A percentile compares a stretch with the other conserved stretches of the same genome.
phyloP scores from a whole-genome alignment of 1,139 yeast genomes.

The Hansenula lynferdii region DNA sequence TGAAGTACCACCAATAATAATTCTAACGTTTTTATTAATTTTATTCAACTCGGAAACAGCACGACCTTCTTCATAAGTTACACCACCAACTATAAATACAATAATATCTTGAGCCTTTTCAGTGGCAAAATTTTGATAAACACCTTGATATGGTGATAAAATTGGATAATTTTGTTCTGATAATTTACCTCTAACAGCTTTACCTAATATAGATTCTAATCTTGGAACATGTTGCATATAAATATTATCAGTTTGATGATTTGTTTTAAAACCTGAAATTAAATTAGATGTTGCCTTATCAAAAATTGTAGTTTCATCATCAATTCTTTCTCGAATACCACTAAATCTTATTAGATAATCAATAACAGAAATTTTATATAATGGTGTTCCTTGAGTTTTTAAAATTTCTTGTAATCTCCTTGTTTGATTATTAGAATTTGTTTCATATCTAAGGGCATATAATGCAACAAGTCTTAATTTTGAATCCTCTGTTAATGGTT shows the following conservation, averaged over 20 bases:
- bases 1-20: constrained; percentile 74
- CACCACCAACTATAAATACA: constrained; percentile 84
- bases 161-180: constrained; percentile 45
- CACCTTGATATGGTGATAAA: constrained; percentile 34
- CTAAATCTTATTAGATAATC: constrained; percentile 32
- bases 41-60: constrained; percentile 66
- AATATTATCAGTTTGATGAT: constrained; percentile 40
- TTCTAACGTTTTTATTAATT: constrained; percentile 44
- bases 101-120: constrained; percentile 68
- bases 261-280: constrained; percentile 28
- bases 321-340: constrained; percentile 36
- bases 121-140: constrained; percentile 17
- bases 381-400: constrained; percentile 30
- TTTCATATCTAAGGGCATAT: constrained; percentile 66
- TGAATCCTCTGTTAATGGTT: constrained; percentile 32
- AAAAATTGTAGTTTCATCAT: constrained; percentile 36
- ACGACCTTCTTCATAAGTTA: constrained; percentile 88
- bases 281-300: constrained; percentile 25
- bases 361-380: constrained; percentile 26
- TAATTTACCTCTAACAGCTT: constrained; percentile 46
- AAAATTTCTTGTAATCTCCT: constrained; percentile 32
- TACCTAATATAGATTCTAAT: constrained; percentile 47
- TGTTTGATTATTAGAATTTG: constrained; percentile 35
- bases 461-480: constrained; percentile 64
- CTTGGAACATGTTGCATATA: constrained; percentile 77